Evolutionary conservation across 1,284 basidiomycete species (phyloP), one percentile per base, ranked within the genome.

Genomic region (Cystobasidiaceae sp.): DNA sequence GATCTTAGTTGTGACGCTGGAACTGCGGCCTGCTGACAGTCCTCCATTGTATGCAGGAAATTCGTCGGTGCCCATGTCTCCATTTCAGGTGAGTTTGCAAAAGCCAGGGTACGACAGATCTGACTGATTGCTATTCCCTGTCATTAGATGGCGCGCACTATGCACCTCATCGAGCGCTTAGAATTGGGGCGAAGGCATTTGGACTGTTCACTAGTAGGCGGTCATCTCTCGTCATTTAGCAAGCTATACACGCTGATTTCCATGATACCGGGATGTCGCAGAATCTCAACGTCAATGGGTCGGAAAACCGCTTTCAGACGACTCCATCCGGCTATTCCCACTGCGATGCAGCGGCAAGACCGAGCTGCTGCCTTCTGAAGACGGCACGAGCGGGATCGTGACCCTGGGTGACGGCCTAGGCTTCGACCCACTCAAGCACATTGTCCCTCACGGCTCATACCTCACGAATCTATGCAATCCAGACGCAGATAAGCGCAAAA

Each of bases 381-480:
- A 51, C 15, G 55, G 46, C n/a, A 34, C 25, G 8, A 34, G 21
- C 4, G 41, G 32, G 9, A 41, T 34, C 17, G 27, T 50, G 7
- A 7, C 37, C 23, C 56, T 63, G 6, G 61, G 37, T 45, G 66
- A 71, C 48, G 58, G 43, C 19, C n/a, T 43, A 5, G 57, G 58
- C 23, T 64, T 44, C 30, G 57, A 60, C 49, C 54, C 45, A 17
- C 21, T 37, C 5, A 50, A 52, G 5, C 64, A 59, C 32, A 45
- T 65, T 25, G 39, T 60, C 21, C 48, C 59, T 23, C 55, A 50
- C 69, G 89, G 89, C 19, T 90, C 84, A 73, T 93, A 92, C 73
- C 81, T 93, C 30, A 83, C 92, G 66, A 93, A 93, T 73, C 80
- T 93, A 0, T 90, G 85, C 4, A 91, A 92, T 72, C 86, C 87